phyloP scores from a whole-genome alignment of 2,329 filamentous ascomycete species.

The Trichoderma cornu-damae region DNA sequence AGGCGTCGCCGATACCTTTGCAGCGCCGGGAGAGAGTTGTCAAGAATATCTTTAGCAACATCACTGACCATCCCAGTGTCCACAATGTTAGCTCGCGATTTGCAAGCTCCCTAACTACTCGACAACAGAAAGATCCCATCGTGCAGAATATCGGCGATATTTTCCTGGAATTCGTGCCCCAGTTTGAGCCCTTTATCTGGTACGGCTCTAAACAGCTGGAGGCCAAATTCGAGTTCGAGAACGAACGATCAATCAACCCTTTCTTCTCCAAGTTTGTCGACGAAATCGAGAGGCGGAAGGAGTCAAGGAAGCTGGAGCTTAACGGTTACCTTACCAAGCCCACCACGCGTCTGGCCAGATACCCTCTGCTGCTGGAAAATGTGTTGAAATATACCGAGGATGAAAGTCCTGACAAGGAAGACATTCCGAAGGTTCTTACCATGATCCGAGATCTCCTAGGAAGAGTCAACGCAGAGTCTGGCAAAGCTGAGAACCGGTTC shows the following conservation, averaged over 20 bases:
- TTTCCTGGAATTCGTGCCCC: slow-evolving; percentile 84
- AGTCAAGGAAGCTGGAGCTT: slow-evolving; percentile 91
- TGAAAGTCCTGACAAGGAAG: slow-evolving; percentile 81
- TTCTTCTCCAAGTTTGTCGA: slow-evolving; percentile 89
- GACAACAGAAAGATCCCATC: slow-evolving; percentile 86
- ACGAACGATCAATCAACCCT: slow-evolving; percentile 81
- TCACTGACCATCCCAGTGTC: slow-evolving; percentile 75
- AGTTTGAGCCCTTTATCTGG: slow-evolving; percentile 92
- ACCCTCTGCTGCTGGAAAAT: slow-evolving; percentile 85
- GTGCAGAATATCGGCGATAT: slow-evolving; percentile 90
- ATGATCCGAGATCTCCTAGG: slow-evolving; percentile 83
- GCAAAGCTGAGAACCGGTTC: slow-evolving; percentile 96
- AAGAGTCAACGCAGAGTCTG: slow-evolving; percentile 88
- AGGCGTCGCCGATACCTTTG: slow-evolving; percentile 81
- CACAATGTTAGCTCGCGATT: slow-evolving; percentile 86
- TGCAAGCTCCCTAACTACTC: slow-evolving; percentile 78
- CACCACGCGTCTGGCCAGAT: slow-evolving; percentile 88
- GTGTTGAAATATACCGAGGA: slow-evolving; percentile 88
- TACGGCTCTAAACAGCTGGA: slow-evolving; percentile 95
- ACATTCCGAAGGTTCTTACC: slow-evolving; percentile 82
- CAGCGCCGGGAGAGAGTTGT: slow-evolving; percentile 86
- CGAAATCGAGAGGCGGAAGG: slow-evolving; percentile 90
- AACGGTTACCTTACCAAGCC: slow-evolving; percentile 98
- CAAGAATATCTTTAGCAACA: slow-evolving; percentile 91
- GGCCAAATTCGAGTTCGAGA: slow-evolving; percentile 97